Evolutionary conservation across 768 basidiomycete species (phyloP), one percentile per base, ranked within the genome.

Genomic region (Kwoniella dendrophila): DNA sequence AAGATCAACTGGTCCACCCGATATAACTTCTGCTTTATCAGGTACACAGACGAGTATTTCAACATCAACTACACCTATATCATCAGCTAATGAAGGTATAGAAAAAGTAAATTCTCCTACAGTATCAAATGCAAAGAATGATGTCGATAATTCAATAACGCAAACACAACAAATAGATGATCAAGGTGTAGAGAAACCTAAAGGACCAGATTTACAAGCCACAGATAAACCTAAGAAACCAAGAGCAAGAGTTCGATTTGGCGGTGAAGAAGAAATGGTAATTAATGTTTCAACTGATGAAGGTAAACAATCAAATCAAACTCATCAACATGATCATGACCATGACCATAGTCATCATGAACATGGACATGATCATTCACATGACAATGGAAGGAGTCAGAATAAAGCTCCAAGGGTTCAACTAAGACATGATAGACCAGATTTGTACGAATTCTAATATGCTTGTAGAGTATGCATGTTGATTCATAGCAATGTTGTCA

Each of bases 391-490:
- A 58, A 24, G 48, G 54, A 32, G 41, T 34, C 20, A 27, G 27
- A 36, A 32, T 40, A 33, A 18, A 27, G 24, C 56, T 5, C 51
- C 27, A n/a, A 68, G 62, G 51, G 59, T 59, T 29, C 45, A 45
- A 43, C 45, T 69, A 22, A 57, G 74, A 61, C 74, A 78, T 64
- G 79, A 80, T 67, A 67, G 74, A 62, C 70, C 70, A 6, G 79
- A 80, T 66, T 57, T 79, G 56, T 80, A 80, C 62, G 79, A 80
- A 47, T 80, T 80, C 27, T 60, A 52, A 34, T 14, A 33, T 43
- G 12, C 26, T 7, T n/a, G 29, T 47, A 29, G 41, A 49, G n/a
- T 38, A 38, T n/a, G n/a, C n/a, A n/a, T n/a, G n/a, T n/a, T n/a
- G 18, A 38, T 8, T 38, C 8, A 38, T 38, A 18, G 18, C 36